phyloP scores from a whole-genome alignment of 2,329 filamentous ascomycete species.

The Penicillium sp. region DNA sequence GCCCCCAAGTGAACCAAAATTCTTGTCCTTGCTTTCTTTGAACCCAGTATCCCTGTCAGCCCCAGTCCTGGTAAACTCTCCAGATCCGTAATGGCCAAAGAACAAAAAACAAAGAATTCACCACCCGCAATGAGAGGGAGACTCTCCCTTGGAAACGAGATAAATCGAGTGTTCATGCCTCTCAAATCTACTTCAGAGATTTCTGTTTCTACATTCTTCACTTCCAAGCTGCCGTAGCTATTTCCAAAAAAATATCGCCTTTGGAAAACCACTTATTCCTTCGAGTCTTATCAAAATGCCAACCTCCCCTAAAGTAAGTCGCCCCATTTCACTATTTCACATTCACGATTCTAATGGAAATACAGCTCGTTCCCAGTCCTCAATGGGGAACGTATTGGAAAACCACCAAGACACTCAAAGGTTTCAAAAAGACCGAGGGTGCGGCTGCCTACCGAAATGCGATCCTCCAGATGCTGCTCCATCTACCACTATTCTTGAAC shows the following conservation, averaged over 20 bases:
- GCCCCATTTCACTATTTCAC: background rate
- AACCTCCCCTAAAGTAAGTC: background rate
- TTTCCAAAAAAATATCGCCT: background rate
- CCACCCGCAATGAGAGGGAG: background rate
- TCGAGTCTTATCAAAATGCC: background rate
- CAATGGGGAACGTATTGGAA: background rate
- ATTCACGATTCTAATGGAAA: background rate
- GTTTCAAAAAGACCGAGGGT: constrained; percentile 7
- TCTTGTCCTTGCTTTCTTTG: background rate
- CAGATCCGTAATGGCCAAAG: no score
- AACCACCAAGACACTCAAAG: background rate
- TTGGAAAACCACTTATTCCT: background rate
- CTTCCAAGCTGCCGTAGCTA: background rate
- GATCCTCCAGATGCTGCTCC: constrained; percentile 33
- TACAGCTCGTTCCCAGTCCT: background rate
- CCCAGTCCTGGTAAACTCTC: background rate
- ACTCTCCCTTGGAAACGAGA: background rate
- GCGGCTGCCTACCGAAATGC: constrained; percentile 39
- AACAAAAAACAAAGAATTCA: background rate
- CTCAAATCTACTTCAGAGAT: background rate
- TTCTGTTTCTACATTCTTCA: background rate
- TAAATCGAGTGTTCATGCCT: background rate
- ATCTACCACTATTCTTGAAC: constrained; percentile 34
- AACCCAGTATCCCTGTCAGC: background rate
- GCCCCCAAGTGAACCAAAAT: background rate